phyloP scores from a whole-genome alignment of 1,139 yeast species.

The Pichia sp. region DNA sequence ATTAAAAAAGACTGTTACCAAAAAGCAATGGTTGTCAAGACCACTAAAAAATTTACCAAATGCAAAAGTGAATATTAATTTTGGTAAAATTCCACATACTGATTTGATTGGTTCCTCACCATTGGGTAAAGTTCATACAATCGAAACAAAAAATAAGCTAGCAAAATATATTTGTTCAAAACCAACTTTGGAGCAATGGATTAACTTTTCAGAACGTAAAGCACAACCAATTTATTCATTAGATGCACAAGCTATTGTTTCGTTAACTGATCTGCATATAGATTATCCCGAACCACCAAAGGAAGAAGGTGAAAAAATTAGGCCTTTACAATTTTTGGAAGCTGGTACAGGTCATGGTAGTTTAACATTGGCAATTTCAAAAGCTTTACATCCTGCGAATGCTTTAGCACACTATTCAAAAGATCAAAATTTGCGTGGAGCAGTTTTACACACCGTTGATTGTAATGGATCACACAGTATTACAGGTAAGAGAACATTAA shows the following conservation, averaged over 20 bases:
- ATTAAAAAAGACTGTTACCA: slow-evolving; percentile 22
- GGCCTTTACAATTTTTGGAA: slow-evolving; percentile 37
- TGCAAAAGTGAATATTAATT: slow-evolving; percentile 21
- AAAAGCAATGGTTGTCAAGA: slow-evolving; percentile 28
- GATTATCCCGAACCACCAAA: slow-evolving; percentile 32
- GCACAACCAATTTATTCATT: slow-evolving; percentile 45
- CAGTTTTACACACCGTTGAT: slow-evolving; percentile 40
- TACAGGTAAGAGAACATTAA: slow-evolving; percentile 34
- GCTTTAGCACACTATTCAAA: slow-evolving; percentile 23
- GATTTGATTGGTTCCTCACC: slow-evolving; percentile 31
- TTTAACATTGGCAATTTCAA: slow-evolving; percentile 37
- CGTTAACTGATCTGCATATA: slow-evolving; percentile 39
- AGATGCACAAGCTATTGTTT: slow-evolving; percentile 41
- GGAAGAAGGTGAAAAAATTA: slow-evolving; percentile 15
- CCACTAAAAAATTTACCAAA: slow-evolving; percentile 24
- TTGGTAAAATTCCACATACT: slow-evolving; percentile 32
- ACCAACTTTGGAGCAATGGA: slow-evolving; percentile 40
- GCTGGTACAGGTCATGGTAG: slow-evolving; percentile 52
- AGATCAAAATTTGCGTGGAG: slow-evolving; percentile 31
- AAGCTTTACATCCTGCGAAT: slow-evolving; percentile 38
- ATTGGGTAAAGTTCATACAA: slow-evolving; percentile 18
- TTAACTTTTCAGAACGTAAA: slow-evolving; percentile 33
- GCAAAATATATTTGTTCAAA: slow-evolving; percentile 30
- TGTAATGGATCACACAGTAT: slow-evolving; percentile 33
- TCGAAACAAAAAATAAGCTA: slow-evolving; percentile 18